A percentile compares a stretch with the other conserved stretches of the same genome.
These are phyloP conservation scores for Phialophora verrucosa DNA, from an alignment of 2,329 filamentous ascomycete genomes.

Conservation along the genomic window DNA sequence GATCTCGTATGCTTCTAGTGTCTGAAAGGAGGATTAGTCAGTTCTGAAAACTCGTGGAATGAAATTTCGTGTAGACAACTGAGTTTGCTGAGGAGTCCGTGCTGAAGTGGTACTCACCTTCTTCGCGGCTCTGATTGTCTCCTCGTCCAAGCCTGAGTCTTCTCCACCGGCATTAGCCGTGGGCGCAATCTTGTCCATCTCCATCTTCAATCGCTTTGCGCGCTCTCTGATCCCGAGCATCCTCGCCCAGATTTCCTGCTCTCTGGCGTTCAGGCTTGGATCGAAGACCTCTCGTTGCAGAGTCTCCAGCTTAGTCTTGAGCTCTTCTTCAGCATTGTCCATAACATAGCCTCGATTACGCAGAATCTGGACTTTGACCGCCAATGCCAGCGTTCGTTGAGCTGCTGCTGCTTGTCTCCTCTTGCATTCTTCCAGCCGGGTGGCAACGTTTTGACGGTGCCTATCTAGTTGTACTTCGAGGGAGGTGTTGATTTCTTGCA, in stretches of 20 bases:
- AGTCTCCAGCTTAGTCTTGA: constrained; percentile 65
- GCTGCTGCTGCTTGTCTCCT: constrained; percentile 65
- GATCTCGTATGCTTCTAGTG: constrained; percentile 57
- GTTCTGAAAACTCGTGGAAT: neutral
- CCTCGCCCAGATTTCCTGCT: constrained; percentile 70
- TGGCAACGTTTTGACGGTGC: constrained; percentile 65
- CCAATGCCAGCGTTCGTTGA: constrained; percentile 65
- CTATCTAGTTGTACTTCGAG: constrained; percentile 64
- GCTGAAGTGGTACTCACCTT: constrained; percentile 55
- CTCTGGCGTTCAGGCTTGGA: constrained; percentile 63
- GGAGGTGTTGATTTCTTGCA: constrained; percentile 70
- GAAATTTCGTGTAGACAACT: neutral
- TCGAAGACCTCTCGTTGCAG: constrained; percentile 66
- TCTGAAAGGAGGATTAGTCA: constrained; percentile 43
- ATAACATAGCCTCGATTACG: constrained; percentile 69
- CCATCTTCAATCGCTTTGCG: constrained; percentile 63
- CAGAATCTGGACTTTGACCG: constrained; percentile 68
- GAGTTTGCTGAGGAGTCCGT: neutral
- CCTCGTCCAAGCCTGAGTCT: constrained; percentile 59
- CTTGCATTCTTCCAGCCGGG: constrained; percentile 63
- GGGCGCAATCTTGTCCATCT: constrained; percentile 58
- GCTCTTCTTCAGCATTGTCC: constrained; percentile 66
- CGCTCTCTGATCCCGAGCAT: constrained; percentile 68
- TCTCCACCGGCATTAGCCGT: constrained; percentile 49
- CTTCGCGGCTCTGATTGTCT: constrained; percentile 64